phyloP scores from a whole-genome alignment of 495 filamentous ascomycete species.

The Stereocaulon alpinum region DNA sequence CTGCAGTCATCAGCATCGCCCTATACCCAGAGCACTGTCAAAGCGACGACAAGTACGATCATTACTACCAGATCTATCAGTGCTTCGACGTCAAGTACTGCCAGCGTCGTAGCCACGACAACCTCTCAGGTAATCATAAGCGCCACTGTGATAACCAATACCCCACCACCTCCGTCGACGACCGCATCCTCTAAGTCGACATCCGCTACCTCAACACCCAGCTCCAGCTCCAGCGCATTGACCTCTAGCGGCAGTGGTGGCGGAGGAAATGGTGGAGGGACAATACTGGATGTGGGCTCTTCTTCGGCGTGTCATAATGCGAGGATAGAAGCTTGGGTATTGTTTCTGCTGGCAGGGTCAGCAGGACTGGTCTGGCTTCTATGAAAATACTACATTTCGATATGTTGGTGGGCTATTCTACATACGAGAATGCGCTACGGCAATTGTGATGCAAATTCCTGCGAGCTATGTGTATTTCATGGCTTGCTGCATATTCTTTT shows the following conservation, averaged over 20 bases:
- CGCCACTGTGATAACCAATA: background rate
- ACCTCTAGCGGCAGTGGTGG: background rate
- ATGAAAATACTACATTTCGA: background rate
- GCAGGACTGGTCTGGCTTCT: conserved; percentile 2
- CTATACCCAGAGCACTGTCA: background rate
- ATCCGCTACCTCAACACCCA: conserved; percentile 5
- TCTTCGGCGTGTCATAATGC: conserved; percentile 9
- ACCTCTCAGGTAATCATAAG: background rate
- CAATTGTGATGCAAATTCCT: background rate
- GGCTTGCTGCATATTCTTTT: background rate
- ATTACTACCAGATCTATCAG: background rate
- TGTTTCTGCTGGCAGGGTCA: conserved; percentile 1
- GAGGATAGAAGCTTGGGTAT: background rate
- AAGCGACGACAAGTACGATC: background rate
- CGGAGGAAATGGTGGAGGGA: conserved; percentile 12
- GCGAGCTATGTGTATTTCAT: background rate
- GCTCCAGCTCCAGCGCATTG: conserved; percentile 4
- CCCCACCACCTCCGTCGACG: background rate
- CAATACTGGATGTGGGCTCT: conserved; percentile 17
- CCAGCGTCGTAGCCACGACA: conserved; percentile 3
- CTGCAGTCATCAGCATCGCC: background rate
- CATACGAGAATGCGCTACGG: background rate
- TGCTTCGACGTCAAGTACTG: background rate
- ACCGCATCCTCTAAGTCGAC: background rate
- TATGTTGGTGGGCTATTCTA: too few species aligned